Evolutionary conservation across 345 rosid species (phyloP), one percentile per base, ranked within the genome.

Genomic region (Corchorus olitorius): DNA sequence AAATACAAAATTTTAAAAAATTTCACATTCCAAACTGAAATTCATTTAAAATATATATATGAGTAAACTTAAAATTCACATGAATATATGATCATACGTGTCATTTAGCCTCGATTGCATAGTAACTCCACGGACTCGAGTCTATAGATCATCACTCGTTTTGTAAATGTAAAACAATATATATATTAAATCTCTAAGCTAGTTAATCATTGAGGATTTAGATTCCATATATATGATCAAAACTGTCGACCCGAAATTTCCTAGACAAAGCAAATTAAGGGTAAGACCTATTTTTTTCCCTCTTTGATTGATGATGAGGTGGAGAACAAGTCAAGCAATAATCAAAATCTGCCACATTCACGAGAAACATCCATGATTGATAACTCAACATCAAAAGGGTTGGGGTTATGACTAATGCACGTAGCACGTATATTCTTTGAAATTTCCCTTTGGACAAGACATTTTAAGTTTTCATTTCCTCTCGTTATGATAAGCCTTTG

Each of bases 401-500:
- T 62, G 17, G 49, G 68, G 14, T 13, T 55, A 7, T 22, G 68
- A 39, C 43, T 39, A 3, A 39, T 39, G 43, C 43, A 27, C 27
- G 27, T 27, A 27, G 27, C 6, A 6, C 50, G 27, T 12, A 52
- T 71, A 14, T 76, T 69, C 72, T 60, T 22, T 65, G 20, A 60
- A 64, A 70, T 66, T 1, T 34, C 41, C 62, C 3, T 8, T 54
- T n/a, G 27, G 63, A 58, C 45, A 66, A 50, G 69, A 63, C 66
- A 61, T 5, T 1, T 3, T 15, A 0, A 27, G 27, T 61, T 54
- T 20, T 37, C 14, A 7, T 9, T 62, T 20, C 37, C 17, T 35
- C 46, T 35, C 27, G 33, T 46, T 12, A 74, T 83, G 20, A 76
- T 64, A 33, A 70, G 59, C 73, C 35, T 72, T 83, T 66, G 81